A percentile compares a stretch with the other conserved stretches of the same genome.
Conservation (phyloP, 208 protist species). For the Novymonas esmeraldas region DNA sequence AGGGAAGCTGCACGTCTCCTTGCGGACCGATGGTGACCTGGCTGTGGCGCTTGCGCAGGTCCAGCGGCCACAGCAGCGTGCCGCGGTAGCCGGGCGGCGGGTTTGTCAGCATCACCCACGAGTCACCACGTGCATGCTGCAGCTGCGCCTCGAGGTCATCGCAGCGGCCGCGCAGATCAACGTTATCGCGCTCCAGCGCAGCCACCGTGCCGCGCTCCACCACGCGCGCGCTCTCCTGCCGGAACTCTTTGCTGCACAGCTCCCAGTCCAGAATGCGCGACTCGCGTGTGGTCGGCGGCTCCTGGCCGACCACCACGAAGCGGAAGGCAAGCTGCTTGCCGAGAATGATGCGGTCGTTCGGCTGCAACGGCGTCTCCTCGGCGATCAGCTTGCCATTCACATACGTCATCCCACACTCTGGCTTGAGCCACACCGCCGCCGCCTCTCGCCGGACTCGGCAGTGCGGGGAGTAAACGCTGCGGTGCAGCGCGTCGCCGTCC, state of each 20-base stretch:
- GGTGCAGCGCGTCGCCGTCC: constrained; percentile 28
- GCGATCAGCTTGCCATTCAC: constrained; percentile 56
- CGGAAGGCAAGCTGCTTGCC: constrained; percentile 62
- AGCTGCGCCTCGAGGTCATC: constrained; percentile 41
- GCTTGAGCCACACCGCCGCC: constrained; percentile 40
- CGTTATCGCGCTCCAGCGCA: constrained; percentile 37
- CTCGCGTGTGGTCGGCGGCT: constrained; percentile 5
- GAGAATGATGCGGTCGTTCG: constrained; percentile 69
- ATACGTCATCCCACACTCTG: constrained; percentile 71
- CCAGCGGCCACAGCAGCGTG: constrained; percentile 53
- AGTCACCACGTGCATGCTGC: constrained; percentile 29
- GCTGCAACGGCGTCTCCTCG: constrained; percentile 38
- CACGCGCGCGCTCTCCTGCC: constrained; percentile 25
- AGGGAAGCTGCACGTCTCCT: constrained; percentile 48
- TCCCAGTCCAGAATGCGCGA: constrained; percentile 74
- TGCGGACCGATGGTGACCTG: constrained; percentile 44
- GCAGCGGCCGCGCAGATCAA: constrained; percentile 30
- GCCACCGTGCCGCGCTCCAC: constrained; percentile 19
- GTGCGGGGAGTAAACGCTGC: constrained; percentile 69
- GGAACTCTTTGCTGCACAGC: constrained; percentile 58
- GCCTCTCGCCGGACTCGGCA: constrained; percentile 49
- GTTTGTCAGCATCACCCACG: constrained; percentile 63
- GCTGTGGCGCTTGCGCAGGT: constrained; percentile 31
- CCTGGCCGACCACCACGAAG: constrained; percentile 43
- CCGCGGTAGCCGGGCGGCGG: constrained; percentile 40